Conservation (phyloP, 2,329 filamentous ascomycete species). For the Aspergillus fischeri region DNA sequence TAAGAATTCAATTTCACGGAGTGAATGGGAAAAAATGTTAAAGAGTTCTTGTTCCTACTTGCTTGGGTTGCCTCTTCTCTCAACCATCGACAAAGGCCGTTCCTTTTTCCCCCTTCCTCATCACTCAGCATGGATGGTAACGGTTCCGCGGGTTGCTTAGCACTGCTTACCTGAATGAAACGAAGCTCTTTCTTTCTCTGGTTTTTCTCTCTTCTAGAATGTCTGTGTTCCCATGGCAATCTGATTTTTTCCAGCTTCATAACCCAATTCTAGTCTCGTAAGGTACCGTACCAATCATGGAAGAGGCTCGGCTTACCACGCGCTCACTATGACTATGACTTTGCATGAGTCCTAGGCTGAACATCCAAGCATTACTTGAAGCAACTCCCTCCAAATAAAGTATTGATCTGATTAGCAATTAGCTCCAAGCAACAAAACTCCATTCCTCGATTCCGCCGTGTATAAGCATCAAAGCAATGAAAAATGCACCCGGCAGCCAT, state of each 20-base stretch:
- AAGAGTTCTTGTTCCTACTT: constrained; percentile 12
- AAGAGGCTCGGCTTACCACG: background rate
- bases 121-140: background rate
- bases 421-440: background rate
- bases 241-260: background rate
- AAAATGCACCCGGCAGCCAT: constrained; percentile 1
- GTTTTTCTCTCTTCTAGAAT: constrained; percentile 4
- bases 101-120: background rate
- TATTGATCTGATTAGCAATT: background rate
- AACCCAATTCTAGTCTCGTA: background rate
- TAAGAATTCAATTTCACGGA: constrained; percentile 13
- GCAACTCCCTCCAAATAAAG: background rate
- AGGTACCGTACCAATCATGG: background rate
- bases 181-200: background rate
- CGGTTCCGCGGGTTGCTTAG: background rate
- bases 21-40: constrained; percentile 17
- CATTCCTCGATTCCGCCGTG: constrained; percentile 6
- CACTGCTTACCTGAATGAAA: background rate
- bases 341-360: background rate
- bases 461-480: background rate
- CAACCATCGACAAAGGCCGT: background rate
- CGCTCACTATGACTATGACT: background rate
- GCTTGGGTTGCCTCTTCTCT: background rate
- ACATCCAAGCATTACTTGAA: background rate
- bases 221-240: constrained; percentile 8